Base-by-base conservation (phyloP, 2,329 filamentous ascomycete genomes). In the Scleromitrula shiraiana region DNA sequence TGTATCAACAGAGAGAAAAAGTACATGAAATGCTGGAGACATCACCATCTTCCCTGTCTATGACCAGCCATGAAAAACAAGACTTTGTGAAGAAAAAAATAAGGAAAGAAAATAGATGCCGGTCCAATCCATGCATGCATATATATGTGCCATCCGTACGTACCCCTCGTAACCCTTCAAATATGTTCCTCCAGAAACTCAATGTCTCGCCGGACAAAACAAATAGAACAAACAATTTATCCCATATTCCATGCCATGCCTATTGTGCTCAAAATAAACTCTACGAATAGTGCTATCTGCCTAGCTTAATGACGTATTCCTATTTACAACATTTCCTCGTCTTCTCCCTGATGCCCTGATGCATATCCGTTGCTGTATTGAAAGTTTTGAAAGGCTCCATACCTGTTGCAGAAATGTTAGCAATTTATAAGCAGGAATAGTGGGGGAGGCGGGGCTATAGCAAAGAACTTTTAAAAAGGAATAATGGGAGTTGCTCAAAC, bases 251-350 rank as follows among this genome's bases (percentile, higher is more conserved):
- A 41, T 26, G 15, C 46, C 46, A 45, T 39, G 40, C 46, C 32
- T 15, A 22, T 19, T 19, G 39, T 40, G 20, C 33, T 37, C 24
- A 51, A 50, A 36, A 35, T 37, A 47, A 57, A 41, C 50, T 52
- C 53, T 53, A 49, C 52, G 47, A 47, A 56, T 37, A 41, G 19
- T 51, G 50, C 46, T 54, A 53, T 46, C 49, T 56, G 59, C 50
- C 46, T 54, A 32, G 19, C 55, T 39, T 53, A 48, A 54, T 53
- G 45, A 41, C 30, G n/a, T 33, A 39, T 50, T 51, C 14, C 24
- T 59, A 62, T 63, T 46, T 62, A 64, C 58, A 63, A 51, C 62
- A 64, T 64, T 49, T 64, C 62, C 46, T 62, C 61, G 41, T 64
- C 62, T 40, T 62, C 56, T 17, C 55, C 56, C 36, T 55, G 46